Evolutionary conservation across 2,329 filamentous ascomycete genomes (phyloP).

Genomic region (Bipolaris gigantea): DNA sequence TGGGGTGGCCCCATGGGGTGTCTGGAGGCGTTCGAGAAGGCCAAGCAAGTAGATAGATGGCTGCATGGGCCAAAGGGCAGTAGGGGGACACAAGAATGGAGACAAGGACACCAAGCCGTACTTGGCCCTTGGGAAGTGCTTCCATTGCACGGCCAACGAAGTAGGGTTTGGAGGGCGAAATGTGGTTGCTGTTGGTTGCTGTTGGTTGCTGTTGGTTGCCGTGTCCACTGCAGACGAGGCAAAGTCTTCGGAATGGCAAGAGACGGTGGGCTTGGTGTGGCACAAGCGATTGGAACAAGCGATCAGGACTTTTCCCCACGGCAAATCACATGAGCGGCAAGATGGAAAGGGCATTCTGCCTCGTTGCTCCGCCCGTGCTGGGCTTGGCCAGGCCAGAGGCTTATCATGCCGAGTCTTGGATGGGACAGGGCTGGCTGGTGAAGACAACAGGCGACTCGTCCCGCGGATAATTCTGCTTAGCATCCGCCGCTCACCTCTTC

Average conservation of each 20-base stretch:
- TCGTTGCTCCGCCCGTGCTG: not conserved
- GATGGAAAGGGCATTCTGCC: not conserved
- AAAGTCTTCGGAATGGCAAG: not conserved
- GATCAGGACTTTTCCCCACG: not conserved
- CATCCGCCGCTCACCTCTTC: conserved; percentile 10
- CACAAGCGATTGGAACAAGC: not conserved
- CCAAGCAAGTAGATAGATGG: not conserved
- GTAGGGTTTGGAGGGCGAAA: not conserved
- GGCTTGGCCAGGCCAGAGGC: conserved; percentile 4
- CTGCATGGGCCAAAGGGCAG: conserved; percentile 5
- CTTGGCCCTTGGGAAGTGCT: conserved; percentile 1
- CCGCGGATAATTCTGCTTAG: conserved; percentile 14
- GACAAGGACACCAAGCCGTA: not conserved
- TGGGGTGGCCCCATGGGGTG: conserved; percentile 18
- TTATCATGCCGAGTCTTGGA: not conserved
- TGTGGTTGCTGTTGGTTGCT: too few species aligned
- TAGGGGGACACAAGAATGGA: conserved; percentile 3
- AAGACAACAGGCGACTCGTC: conserved; percentile 13
- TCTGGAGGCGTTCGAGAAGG: conserved; percentile 17
- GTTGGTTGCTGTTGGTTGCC: not conserved
- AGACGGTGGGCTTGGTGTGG: not conserved
- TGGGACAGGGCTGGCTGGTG: not conserved
- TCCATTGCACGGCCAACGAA: not conserved
- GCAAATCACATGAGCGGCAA: not conserved
- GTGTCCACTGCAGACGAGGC: not conserved